A percentile compares a stretch with the other conserved stretches of the same genome.
Evolutionary conservation across 371 early-diverging fungal genomes (phyloP).

Genomic region (Mortierella sp.): DNA sequence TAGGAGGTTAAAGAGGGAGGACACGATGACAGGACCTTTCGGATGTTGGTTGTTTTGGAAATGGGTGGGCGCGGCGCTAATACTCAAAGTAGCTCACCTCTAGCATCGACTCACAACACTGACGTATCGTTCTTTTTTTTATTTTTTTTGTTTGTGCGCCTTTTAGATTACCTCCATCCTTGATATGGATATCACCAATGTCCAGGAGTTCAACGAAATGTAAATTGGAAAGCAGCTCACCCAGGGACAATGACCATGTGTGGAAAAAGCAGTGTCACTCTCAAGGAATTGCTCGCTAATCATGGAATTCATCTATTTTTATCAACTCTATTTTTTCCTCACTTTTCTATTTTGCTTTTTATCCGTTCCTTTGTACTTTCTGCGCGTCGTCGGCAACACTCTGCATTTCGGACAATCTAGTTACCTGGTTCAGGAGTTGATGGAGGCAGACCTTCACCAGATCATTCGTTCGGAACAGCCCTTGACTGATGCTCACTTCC

Average conservation of each 20-base stretch:
- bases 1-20: not conserved
- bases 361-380: not conserved
- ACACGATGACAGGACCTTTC: not conserved
- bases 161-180: slow-evolving; percentile 87
- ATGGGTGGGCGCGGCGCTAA: not conserved
- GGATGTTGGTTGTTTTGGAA: not conserved
- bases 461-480: slow-evolving; percentile 97
- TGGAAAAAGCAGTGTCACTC: not conserved
- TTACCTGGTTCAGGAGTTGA: slow-evolving; percentile 92
- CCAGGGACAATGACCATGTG: not conserved
- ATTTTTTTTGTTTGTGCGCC: not conserved
- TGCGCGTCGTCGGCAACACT: not conserved
- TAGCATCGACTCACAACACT: slow-evolving; percentile 11
- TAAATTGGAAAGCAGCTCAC: slow-evolving; percentile 55
- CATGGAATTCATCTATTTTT: slow-evolving; percentile 6
- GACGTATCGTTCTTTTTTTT: not conserved
- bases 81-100: not conserved
- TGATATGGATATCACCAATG: slow-evolving; percentile 80
- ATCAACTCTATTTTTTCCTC: slow-evolving; percentile 16
- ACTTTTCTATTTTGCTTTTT: slow-evolving; percentile 2
- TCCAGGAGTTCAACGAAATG: slow-evolving; percentile 88
- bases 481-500: slow-evolving; percentile 97
- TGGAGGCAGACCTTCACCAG: slow-evolving; percentile 99
- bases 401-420: slow-evolving; percentile 43
- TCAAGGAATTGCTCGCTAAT: slow-evolving; percentile 10